phyloP scores from a whole-genome alignment of 2,329 filamentous ascomycete species.

The Claviceps digitariae region DNA sequence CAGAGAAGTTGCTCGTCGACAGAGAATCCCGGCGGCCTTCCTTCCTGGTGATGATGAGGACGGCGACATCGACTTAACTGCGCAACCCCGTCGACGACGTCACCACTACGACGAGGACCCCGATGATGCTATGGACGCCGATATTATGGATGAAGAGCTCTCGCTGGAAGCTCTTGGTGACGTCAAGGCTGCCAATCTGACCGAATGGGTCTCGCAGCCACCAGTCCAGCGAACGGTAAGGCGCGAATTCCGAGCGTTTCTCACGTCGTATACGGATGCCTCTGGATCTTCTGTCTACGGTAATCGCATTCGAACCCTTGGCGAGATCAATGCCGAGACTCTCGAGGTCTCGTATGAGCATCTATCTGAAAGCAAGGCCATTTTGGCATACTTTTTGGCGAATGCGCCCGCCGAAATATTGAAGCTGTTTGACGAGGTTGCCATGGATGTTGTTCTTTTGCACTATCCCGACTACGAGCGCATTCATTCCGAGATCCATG shows the following conservation, averaged over 20 bases:
- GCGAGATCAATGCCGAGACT: slow-evolving; percentile 91
- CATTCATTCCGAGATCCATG: slow-evolving; percentile 95
- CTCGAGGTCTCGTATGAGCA: slow-evolving; percentile 95
- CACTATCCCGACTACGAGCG: slow-evolving; percentile 97
- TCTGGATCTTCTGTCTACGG: slow-evolving; percentile 88
- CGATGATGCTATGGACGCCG: slow-evolving; percentile 81
- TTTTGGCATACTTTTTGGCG: slow-evolving; percentile 87
- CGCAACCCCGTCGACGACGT: slow-evolving; percentile 71
- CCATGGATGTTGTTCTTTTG: slow-evolving; percentile 88
- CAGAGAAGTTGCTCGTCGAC: slow-evolving; percentile 52
- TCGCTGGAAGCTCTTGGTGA: slow-evolving; percentile 84
- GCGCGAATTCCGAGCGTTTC: slow-evolving; percentile 91
- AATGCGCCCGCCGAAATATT: slow-evolving; percentile 93
- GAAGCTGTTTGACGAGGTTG: slow-evolving; percentile 91
- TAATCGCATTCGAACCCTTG: slow-evolving; percentile 84
- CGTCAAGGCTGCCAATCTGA: slow-evolving; percentile 83
- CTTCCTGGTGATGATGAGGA: slow-evolving; percentile 75
- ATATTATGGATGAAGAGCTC: slow-evolving; percentile 92
- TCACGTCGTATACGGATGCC: slow-evolving; percentile 90
- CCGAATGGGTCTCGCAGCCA: slow-evolving; percentile 87
- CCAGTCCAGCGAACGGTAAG: slow-evolving; percentile 87
- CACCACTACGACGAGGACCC: slow-evolving; percentile 90
- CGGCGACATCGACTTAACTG: slow-evolving; percentile 69
- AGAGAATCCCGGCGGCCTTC: slow-evolving; percentile 59
- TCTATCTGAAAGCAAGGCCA: slow-evolving; percentile 78